Conservation (phyloP, 169 alveolate species). For the Eimeria mitis region DNA sequence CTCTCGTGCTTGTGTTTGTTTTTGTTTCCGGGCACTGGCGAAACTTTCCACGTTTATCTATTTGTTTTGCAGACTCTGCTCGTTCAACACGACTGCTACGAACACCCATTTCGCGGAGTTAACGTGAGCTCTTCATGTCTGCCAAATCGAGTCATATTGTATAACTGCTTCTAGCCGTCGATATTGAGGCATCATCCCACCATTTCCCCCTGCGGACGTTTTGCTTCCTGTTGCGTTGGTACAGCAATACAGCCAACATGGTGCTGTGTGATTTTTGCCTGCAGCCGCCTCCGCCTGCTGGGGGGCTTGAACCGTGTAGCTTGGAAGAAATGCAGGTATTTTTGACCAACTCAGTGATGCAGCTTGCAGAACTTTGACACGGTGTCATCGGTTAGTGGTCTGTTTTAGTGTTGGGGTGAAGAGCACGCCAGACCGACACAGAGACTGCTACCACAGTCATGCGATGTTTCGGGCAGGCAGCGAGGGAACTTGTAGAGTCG, state of each 20-base stretch:
- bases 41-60: background rate
- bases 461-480: constrained; percentile 33
- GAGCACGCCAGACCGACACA: background rate
- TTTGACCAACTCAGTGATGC: background rate
- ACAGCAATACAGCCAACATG: background rate
- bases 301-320: constrained; percentile 61
- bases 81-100: constrained; percentile 71
- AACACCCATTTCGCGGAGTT: constrained; percentile 58
- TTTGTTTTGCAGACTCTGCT: constrained; percentile 35
- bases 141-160: background rate
- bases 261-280: background rate
- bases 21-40: background rate
- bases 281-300: constrained; percentile 76
- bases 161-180: background rate
- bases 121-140: constrained; percentile 48
- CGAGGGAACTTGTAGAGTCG: constrained; percentile 37
- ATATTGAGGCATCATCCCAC: background rate
- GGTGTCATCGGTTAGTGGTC: background rate
- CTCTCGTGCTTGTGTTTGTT: background rate
- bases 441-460: background rate
- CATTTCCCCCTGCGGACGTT: background rate
- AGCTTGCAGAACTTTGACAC: background rate
- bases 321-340: constrained; percentile 73
- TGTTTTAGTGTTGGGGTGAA: background rate
- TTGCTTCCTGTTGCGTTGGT: background rate